Evolutionary conservation across 2,329 filamentous ascomycete species (phyloP).

Genomic region (Sarocladiaceae sp.): DNA sequence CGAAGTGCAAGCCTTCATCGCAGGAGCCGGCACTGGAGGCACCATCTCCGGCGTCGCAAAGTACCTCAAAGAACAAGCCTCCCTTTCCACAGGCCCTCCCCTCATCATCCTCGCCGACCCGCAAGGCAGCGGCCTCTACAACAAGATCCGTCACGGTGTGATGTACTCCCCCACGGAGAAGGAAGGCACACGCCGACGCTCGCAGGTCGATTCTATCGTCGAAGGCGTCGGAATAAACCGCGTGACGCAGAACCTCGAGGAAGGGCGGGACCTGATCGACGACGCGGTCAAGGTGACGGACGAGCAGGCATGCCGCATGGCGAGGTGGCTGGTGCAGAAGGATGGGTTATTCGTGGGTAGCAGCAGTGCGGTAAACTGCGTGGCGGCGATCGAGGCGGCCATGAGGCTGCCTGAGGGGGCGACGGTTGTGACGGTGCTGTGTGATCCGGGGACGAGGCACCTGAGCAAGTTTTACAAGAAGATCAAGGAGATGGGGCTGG

Average conservation of each 20-base stretch:
- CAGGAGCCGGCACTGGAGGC: conserved; percentile 89
- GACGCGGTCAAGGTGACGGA: conserved; percentile 87
- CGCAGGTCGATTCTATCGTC: conserved; percentile 92
- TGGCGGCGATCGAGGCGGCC: conserved; percentile 66
- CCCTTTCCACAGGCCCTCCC: conserved; percentile 44
- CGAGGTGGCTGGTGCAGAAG: conserved; percentile 90
- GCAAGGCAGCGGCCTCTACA: conserved; percentile 87
- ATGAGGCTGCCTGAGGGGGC: conserved; percentile 55
- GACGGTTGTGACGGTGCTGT: conserved; percentile 74
- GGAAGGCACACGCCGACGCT: conserved; percentile 81
- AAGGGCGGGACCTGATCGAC: conserved; percentile 77
- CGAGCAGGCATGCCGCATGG: conserved; percentile 85
- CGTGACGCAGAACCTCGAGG: conserved; percentile 88
- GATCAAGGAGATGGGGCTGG: conserved; percentile 61
- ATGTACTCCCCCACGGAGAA: conserved; percentile 89
- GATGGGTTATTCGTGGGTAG: conserved; percentile 94
- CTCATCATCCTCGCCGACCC: conserved; percentile 84
- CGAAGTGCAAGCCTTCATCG: conserved; percentile 76
- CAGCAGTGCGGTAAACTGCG: conserved; percentile 95
- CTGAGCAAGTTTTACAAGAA: conserved; percentile 80
- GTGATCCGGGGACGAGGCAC: conserved; percentile 76
- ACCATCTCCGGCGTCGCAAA: conserved; percentile 83
- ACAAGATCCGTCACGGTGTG: conserved; percentile 85
- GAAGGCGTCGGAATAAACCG: conserved; percentile 95
- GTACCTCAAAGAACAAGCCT: conserved; percentile 66